These are phyloP conservation scores for Epicoccum nigrum DNA, from an alignment of 2,329 filamentous ascomycete genomes.

Conservation along the genomic window DNA sequence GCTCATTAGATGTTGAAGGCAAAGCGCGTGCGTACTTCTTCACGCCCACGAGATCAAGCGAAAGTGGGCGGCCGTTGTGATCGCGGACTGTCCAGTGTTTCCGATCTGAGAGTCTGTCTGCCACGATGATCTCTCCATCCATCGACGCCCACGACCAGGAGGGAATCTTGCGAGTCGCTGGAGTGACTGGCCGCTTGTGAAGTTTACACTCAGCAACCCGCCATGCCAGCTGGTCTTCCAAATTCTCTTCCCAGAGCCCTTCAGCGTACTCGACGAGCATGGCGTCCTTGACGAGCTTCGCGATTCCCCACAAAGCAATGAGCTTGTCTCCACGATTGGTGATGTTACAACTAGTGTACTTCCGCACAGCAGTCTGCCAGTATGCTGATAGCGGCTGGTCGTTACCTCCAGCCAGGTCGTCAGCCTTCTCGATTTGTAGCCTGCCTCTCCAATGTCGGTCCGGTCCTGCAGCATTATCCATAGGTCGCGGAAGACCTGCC, in stretches of 20 bases:
- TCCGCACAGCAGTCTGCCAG: conserved; percentile 31
- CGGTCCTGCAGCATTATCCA: conserved; percentile 22
- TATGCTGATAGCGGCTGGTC: conserved; percentile 30
- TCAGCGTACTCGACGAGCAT: conserved; percentile 26
- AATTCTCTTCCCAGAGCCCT: conserved; percentile 31
- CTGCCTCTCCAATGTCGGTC: conserved; percentile 37
- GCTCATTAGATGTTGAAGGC: background rate
- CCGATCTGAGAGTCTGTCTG: conserved; percentile 19
- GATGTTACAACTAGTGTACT: conserved; percentile 32
- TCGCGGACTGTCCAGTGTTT: conserved; percentile 21
- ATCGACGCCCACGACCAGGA: conserved; percentile 35
- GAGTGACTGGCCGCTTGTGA: conserved; percentile 9
- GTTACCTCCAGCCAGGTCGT: conserved; percentile 20
- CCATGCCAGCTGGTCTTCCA: conserved; percentile 38
- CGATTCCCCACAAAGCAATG: conserved; percentile 38
- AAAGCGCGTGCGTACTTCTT: conserved; percentile 1
- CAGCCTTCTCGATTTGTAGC: conserved; percentile 20
- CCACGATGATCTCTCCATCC: conserved; percentile 24
- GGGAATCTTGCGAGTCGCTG: conserved; percentile 21
- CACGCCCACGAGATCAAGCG: conserved; percentile 20
- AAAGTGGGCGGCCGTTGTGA: conserved; percentile 17
- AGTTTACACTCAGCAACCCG: conserved; percentile 22
- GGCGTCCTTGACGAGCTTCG: conserved; percentile 32
- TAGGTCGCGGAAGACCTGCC: conserved; percentile 24
- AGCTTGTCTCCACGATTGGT: conserved; percentile 30